Evolutionary conservation across 179 eudicot genomes (phyloP).

Genomic region (Beta lomatogona): DNA sequence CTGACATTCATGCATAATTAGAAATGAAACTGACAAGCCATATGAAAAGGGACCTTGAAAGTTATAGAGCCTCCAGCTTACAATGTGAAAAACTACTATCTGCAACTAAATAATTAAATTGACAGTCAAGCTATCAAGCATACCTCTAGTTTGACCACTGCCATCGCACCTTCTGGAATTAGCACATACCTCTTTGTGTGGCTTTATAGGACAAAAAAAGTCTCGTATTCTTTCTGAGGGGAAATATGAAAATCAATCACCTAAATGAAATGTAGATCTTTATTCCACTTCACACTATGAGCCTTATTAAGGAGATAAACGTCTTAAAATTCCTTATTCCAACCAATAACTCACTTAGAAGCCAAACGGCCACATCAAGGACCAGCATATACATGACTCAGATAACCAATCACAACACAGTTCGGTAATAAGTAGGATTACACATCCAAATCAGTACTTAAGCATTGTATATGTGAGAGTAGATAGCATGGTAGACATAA

Average conservation of each 20-base stretch:
- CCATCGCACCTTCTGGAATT: slow-evolving; percentile 36
- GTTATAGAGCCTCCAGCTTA: neutral
- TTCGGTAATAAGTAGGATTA: too few relatives aligned
- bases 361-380: too few relatives aligned
- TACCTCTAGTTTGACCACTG: slow-evolving; percentile 40
- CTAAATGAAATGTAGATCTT: too few relatives aligned
- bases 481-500: too few relatives aligned
- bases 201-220: neutral
- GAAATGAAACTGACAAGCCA: too few relatives aligned
- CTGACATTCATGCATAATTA: neutral
- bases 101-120: neutral
- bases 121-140: slow-evolving; percentile 3
- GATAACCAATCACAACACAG: too few relatives aligned
- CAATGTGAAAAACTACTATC: neutral
- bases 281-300: neutral
- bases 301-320: neutral
- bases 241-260: neutral
- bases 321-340: neutral
- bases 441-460: too few relatives aligned
- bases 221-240: slow-evolving; percentile 9
- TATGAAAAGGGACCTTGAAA: neutral
- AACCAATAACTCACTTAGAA: too few relatives aligned
- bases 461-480: too few relatives aligned
- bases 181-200: slow-evolving; percentile 11
- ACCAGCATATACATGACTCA: too few relatives aligned